phyloP scores from a whole-genome alignment of 495 filamentous ascomycete genomes.

The Daldinia concentrica region DNA sequence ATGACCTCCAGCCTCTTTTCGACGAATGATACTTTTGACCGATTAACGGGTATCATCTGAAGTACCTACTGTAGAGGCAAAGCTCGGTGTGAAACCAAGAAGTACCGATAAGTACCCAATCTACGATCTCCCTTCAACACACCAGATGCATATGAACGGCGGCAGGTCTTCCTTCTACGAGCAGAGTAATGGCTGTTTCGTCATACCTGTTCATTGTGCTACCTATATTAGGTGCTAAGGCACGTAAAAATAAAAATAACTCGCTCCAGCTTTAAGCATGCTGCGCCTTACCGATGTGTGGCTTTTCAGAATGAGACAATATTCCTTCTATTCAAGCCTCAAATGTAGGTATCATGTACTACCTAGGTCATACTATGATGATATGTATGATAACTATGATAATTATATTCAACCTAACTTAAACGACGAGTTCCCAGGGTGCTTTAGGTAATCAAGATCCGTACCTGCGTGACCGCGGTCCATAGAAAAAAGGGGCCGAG shows the following conservation, averaged over 20 bases:
- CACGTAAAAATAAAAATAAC: slow-evolving; percentile 12
- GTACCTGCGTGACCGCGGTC: slow-evolving; percentile 35
- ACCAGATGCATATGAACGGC: not conserved
- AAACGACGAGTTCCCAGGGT: not conserved
- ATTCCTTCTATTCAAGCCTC: slow-evolving; percentile 24
- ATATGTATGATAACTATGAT: too few species aligned
- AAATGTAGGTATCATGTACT: not conserved
- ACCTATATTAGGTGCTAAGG: slow-evolving; percentile 13
- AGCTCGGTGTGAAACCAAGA: slow-evolving; percentile 28
- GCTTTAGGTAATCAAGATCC: slow-evolving; percentile 37
- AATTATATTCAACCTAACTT: not conserved
- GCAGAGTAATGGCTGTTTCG: slow-evolving; percentile 29
- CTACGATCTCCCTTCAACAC: slow-evolving; percentile 18
- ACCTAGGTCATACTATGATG: too few species aligned
- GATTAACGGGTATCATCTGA: slow-evolving; percentile 20
- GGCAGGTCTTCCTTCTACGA: slow-evolving; percentile 13
- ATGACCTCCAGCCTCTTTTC: slow-evolving; percentile 27
- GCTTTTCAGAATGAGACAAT: slow-evolving; percentile 22
- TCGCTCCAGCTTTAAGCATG: slow-evolving; percentile 9
- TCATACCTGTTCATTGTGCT: slow-evolving; percentile 24
- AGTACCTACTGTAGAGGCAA: slow-evolving; percentile 8
- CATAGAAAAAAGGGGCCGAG: slow-evolving; percentile 14
- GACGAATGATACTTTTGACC: slow-evolving; percentile 35
- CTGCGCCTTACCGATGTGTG: slow-evolving; percentile 24
- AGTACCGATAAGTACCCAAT: slow-evolving; percentile 20